Percentiles rank a stretch among this genome's conserved stretches.
phyloP scores from a whole-genome alignment of 1,139 yeast genomes.

The Debaryomyces sp. region DNA sequence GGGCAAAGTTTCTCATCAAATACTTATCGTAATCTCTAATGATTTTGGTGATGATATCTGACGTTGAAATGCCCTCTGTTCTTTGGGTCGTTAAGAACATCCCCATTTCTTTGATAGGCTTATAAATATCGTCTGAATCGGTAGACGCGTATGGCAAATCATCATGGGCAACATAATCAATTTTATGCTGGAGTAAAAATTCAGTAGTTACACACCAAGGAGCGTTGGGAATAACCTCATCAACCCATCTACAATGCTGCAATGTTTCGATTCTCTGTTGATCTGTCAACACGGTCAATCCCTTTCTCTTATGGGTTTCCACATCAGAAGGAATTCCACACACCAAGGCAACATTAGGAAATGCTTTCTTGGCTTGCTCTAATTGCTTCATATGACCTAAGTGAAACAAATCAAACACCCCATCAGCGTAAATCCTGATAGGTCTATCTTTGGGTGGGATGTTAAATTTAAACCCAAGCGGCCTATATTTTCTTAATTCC shows the following conservation, averaged over 20 bases:
- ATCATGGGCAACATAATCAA: slow-evolving; percentile 97
- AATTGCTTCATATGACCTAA: slow-evolving; percentile 96
- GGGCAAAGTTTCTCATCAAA: slow-evolving; percentile 92
- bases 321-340: slow-evolving; percentile 91
- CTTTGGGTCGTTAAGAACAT: slow-evolving; percentile 93
- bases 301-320: slow-evolving; percentile 90
- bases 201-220: slow-evolving; percentile 95
- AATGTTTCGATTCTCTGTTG: slow-evolving; percentile 86
- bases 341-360: slow-evolving; percentile 79
- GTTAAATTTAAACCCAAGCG: slow-evolving; percentile 70
- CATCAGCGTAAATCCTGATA: slow-evolving; percentile 92
- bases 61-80: slow-evolving; percentile 94
- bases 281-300: slow-evolving; percentile 87
- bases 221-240: slow-evolving; percentile 90
- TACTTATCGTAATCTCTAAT: slow-evolving; percentile 96
- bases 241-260: slow-evolving; percentile 94
- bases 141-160: slow-evolving; percentile 91
- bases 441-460: slow-evolving; percentile 87
- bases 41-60: slow-evolving; percentile 92
- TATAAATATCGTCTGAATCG: slow-evolving; percentile 87
- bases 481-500: slow-evolving; percentile 68
- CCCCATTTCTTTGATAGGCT: slow-evolving; percentile 87
- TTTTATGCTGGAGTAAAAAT: slow-evolving; percentile 73
- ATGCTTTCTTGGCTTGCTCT: slow-evolving; percentile 95
- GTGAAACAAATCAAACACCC: slow-evolving; percentile 95